Evolutionary conservation across 179 eudicot species (phyloP).

Genomic region (Carnegiea gigantea): DNA sequence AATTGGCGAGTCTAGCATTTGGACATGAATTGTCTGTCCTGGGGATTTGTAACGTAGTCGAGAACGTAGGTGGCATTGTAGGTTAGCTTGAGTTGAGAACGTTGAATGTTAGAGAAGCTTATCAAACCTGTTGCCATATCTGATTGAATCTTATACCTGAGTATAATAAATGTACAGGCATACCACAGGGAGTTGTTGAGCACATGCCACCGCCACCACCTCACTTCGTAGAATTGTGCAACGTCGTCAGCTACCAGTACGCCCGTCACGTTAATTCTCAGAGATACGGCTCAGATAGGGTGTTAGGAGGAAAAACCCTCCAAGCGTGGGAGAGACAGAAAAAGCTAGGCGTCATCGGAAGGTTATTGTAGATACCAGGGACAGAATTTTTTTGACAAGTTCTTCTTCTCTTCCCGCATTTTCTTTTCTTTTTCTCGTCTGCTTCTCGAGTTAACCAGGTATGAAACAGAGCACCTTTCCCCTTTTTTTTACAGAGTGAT

Average conservation of each 20-base stretch:
- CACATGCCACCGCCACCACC: slow-evolving; percentile 51
- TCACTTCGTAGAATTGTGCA: slow-evolving; percentile 6
- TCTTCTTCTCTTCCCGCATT: background rate
- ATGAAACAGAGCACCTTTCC: slow-evolving; percentile 9
- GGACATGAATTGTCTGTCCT: background rate
- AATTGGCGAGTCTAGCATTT: background rate
- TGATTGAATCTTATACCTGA: background rate
- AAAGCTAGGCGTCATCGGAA: slow-evolving; percentile 67
- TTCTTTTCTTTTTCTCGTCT: background rate
- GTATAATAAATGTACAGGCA: slow-evolving; percentile 38
- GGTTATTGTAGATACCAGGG: slow-evolving; percentile 47
- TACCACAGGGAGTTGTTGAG: slow-evolving; percentile 74
- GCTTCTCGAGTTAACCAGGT: slow-evolving; percentile 15
- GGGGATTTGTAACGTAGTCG: background rate
- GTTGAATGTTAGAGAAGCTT: background rate
- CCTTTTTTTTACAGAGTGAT: slow-evolving; percentile 17
- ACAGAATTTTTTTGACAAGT: slow-evolving; percentile 27
- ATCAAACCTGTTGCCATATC: background rate
- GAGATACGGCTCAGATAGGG: slow-evolving; percentile 18
- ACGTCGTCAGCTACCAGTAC: slow-evolving; percentile 28
- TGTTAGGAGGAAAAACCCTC: slow-evolving; percentile 36
- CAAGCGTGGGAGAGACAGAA: slow-evolving; percentile 53
- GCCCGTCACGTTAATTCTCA: slow-evolving; percentile 25
- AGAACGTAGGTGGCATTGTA: background rate
- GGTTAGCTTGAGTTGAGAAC: background rate